Conservation (phyloP, 208 protist species). For the Trypanosoma theileri region DNA sequence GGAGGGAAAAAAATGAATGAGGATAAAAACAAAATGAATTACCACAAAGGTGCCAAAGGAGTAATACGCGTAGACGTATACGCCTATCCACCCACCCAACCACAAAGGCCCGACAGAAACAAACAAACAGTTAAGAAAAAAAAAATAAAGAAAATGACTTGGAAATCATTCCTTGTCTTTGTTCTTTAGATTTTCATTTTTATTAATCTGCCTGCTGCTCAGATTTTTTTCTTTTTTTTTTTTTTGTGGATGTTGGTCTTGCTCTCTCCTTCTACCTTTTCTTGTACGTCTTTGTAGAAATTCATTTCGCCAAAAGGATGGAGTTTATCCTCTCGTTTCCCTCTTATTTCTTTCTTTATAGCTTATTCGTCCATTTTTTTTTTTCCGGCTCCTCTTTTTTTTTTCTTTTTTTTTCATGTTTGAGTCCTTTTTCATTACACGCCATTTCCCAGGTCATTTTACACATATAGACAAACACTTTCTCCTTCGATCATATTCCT, state of each 20-base stretch:
- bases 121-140: slow-evolving; percentile 23
- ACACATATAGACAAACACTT: too few relatives aligned
- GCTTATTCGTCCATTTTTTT: slow-evolving; percentile 20
- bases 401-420: background rate
- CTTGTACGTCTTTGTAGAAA: too few relatives aligned
- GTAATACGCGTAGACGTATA: background rate
- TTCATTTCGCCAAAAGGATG: too few relatives aligned
- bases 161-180: background rate
- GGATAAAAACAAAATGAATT: too few relatives aligned
- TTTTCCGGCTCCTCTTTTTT: background rate
- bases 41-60: too few relatives aligned
- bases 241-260: too few relatives aligned
- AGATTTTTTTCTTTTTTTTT: too few relatives aligned
- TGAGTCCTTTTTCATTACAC: background rate
- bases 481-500: too few relatives aligned
- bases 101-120: background rate
- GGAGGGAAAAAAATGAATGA: too few relatives aligned
- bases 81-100: background rate
- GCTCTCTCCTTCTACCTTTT: too few relatives aligned
- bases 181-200: background rate
- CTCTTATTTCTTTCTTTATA: background rate
- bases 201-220: too few relatives aligned
- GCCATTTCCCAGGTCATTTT: background rate
- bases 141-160: slow-evolving; percentile 17
- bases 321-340: background rate